A percentile compares a stretch with the other conserved stretches of the same genome.
phyloP scores from a whole-genome alignment of 805 yeast species.

The Zygoascus ofunaensis region DNA sequence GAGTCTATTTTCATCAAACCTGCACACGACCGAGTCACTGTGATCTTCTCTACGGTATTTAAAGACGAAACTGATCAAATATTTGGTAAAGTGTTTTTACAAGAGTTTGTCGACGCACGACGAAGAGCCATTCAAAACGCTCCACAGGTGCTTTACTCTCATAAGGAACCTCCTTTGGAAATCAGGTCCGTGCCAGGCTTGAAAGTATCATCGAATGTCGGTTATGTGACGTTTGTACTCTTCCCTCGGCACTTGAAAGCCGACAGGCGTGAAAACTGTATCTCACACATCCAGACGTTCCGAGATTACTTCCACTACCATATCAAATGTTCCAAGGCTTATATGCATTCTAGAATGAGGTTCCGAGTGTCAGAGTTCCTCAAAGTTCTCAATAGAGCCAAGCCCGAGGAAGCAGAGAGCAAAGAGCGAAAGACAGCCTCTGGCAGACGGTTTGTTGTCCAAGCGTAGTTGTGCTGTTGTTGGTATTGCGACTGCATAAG shows the following conservation, averaged over 20 bases:
- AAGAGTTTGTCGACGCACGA: conserved; percentile 91
- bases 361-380: conserved; percentile 87
- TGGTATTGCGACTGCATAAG: background rate
- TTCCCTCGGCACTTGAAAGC: conserved; percentile 50
- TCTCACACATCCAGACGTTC: conserved; percentile 84
- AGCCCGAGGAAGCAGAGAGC: conserved; percentile 73
- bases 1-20: conserved; percentile 89
- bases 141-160: conserved; percentile 92
- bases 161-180: conserved; percentile 89
- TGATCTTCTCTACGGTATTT: conserved; percentile 87
- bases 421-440: conserved; percentile 68
- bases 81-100: conserved; percentile 30
- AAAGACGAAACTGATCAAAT: conserved; percentile 91
- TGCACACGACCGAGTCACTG: conserved; percentile 92
- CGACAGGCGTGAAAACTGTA: conserved; percentile 73
- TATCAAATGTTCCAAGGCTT: conserved; percentile 96
- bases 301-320: conserved; percentile 98
- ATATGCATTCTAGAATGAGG: conserved; percentile 97
- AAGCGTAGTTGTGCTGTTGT: background rate
- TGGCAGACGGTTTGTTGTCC: conserved; percentile 51
- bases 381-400: conserved; percentile 92
- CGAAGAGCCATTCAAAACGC: conserved; percentile 94
- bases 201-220: conserved; percentile 36
- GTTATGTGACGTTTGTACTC: conserved; percentile 49
- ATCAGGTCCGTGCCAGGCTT: conserved; percentile 39